Conservation (phyloP, 73 alveolate species). For the Paramecium octaurelia region DNA sequence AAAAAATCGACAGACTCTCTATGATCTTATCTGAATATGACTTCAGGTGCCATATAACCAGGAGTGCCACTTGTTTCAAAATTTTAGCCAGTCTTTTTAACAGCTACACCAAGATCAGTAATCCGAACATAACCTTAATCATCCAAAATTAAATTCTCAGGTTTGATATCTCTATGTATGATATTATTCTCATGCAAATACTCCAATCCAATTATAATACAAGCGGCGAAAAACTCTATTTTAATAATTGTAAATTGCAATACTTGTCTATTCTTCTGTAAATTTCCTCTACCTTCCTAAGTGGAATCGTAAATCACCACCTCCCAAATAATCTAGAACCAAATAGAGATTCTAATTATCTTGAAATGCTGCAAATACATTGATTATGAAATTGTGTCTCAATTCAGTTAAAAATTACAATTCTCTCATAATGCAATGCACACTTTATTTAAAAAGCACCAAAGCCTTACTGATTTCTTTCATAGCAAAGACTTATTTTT, state of each 20-base stretch:
- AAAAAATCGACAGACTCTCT: slow-evolving; percentile 75
- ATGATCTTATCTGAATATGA: slow-evolving; percentile 76
- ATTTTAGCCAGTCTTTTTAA: slow-evolving; percentile 79
- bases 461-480: slow-evolving; percentile 73
- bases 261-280: slow-evolving; percentile 74
- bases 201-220: slow-evolving; percentile 89
- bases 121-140: slow-evolving; percentile 83
- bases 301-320: slow-evolving; percentile 78
- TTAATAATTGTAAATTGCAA: not conserved
- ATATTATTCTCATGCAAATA: slow-evolving; percentile 87
- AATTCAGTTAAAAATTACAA: slow-evolving; percentile 65
- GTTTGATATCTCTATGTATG: slow-evolving; percentile 96
- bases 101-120: slow-evolving; percentile 95
- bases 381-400: slow-evolving; percentile 71
- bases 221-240: slow-evolving; percentile 84
- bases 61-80: slow-evolving; percentile 94
- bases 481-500: slow-evolving; percentile 70
- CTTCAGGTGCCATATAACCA: slow-evolving; percentile 84
- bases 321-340: slow-evolving; percentile 76
- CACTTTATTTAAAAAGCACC: slow-evolving; percentile 76
- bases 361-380: slow-evolving; percentile 73
- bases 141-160: slow-evolving; percentile 94
- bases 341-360: slow-evolving; percentile 71
- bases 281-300: slow-evolving; percentile 61
- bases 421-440: slow-evolving; percentile 69